phyloP scores from a whole-genome alignment of 78 protist species.

The Trichosphaerium sp. region DNA sequence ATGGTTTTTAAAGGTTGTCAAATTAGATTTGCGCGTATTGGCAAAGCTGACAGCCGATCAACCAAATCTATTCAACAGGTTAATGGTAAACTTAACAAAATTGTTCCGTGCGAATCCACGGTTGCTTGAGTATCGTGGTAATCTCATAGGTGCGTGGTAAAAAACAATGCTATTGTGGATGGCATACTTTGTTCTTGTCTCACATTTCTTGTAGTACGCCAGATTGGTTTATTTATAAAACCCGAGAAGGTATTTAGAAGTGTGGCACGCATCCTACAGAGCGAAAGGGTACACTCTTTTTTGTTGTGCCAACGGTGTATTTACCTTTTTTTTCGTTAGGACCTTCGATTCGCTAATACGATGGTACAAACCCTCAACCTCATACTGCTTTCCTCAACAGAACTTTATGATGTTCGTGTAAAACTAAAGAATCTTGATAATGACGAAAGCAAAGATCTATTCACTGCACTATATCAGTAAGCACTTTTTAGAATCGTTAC shows the following conservation, averaged over 20 bases:
- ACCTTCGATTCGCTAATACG: conserved; percentile 54
- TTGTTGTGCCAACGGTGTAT: neutral
- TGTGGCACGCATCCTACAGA: conserved; percentile 11
- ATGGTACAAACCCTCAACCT: conserved; percentile 71
- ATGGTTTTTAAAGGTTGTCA: conserved; percentile 30
- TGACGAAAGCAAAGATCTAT: conserved; percentile 20
- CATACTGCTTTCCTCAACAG: conserved; percentile 67
- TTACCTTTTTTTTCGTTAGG: neutral
- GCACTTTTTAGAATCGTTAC: too few relatives aligned
- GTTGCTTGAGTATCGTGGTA: conserved; percentile 25
- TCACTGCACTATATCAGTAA: conserved; percentile 34
- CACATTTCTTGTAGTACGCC: too few relatives aligned
- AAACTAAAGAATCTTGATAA: neutral
- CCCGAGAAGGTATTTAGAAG: conserved; percentile 34
- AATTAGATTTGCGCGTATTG: conserved; percentile 36
- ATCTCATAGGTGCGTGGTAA: too few relatives aligned
- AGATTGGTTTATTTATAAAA: conserved; percentile 25
- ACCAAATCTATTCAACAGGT: conserved; percentile 7
- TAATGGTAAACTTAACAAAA: conserved; percentile 16
- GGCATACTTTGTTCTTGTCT: too few relatives aligned
- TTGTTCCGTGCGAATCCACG: conserved; percentile 8
- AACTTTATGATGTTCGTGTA: conserved; percentile 41
- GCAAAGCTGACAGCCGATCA: conserved; percentile 29
- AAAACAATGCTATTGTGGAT: too few relatives aligned
- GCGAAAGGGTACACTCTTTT: too few relatives aligned